A percentile compares a stretch with the other conserved stretches of the same genome.
These are phyloP conservation scores for Sphagnum tenellum DNA, from an alignment of 225 moss, liverwort and hornwort genomes.

Conservation along the genomic window DNA sequence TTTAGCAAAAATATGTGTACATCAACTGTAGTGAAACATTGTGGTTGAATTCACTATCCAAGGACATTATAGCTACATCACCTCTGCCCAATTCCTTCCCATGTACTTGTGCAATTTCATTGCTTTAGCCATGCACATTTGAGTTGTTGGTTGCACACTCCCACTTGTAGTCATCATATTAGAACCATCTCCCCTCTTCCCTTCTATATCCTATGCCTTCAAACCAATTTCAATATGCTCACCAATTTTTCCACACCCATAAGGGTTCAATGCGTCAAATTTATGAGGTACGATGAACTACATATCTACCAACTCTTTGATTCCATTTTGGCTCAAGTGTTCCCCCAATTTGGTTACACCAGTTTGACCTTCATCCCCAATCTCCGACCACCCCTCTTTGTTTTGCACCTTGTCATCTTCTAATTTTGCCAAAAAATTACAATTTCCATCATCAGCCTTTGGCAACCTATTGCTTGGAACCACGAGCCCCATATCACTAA, in stretches of 20 bases:
- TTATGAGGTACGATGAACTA: constrained; percentile 6
- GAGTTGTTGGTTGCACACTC: constrained; percentile 10
- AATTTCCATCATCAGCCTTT: no score
- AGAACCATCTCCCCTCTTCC: constrained; percentile 15
- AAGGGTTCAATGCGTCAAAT: constrained; percentile 8
- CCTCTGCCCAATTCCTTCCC: constrained; percentile 3
- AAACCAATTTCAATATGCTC: constrained; percentile 4
- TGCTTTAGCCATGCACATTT: constrained; percentile 2
- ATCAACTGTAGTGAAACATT: constrained; percentile 42
- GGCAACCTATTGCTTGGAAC: constrained; percentile 1
- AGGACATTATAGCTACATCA: constrained; percentile 25
- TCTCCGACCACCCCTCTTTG: no score
- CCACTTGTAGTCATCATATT: constrained; percentile 8
- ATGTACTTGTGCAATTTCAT: constrained; percentile 6
- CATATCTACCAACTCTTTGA: constrained; percentile 11
- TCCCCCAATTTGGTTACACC: no score
- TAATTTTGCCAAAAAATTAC: no score
- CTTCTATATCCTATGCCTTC: background rate
- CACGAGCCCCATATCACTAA: constrained; percentile 44
- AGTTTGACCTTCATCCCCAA: no score
- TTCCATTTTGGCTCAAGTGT: background rate
- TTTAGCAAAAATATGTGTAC: constrained; percentile 72
- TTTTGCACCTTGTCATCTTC: no score
- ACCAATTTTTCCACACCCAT: constrained; percentile 11
- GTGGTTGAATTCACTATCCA: constrained; percentile 41